Percentiles rank a stretch among this genome's conserved stretches.
Conservation (phyloP, 208 protist genomes). For the Acanthamoeba rhysodes region DNA sequence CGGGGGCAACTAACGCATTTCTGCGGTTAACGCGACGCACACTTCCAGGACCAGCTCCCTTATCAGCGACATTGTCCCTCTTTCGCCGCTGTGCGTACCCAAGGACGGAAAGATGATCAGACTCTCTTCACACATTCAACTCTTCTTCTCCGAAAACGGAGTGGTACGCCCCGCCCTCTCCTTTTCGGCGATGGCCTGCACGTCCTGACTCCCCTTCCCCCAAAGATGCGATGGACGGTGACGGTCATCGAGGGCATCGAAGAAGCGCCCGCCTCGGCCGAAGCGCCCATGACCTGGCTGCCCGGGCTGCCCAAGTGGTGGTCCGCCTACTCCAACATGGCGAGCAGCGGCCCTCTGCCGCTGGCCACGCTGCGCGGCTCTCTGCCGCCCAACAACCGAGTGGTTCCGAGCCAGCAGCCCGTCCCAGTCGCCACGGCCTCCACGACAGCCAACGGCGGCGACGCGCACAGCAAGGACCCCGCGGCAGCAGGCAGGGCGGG, state of each 20-base stretch:
- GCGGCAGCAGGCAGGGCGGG: neutral
- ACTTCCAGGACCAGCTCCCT: neutral
- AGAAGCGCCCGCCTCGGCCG: neutral
- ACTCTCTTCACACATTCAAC: neutral
- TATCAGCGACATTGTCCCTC: slow-evolving; percentile 17
- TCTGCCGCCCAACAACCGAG: neutral
- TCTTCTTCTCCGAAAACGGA: slow-evolving; percentile 38
- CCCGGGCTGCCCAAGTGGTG: slow-evolving; percentile 66
- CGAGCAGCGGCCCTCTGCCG: neutral
- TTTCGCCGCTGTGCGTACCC: neutral
- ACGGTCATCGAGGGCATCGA: neutral
- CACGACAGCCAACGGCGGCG: neutral
- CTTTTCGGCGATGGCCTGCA: neutral
- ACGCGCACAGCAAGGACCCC: neutral
- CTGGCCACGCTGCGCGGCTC: neutral
- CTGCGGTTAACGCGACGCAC: neutral
- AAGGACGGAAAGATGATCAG: slow-evolving; percentile 55
- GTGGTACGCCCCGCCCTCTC: neutral
- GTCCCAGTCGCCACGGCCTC: neutral
- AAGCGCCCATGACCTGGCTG: slow-evolving; percentile 29
- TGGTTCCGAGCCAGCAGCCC: neutral
- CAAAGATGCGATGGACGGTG: neutral
- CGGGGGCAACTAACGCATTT: neutral
- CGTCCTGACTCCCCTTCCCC: no score
- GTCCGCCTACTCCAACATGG: slow-evolving; percentile 1